phyloP scores from a whole-genome alignment of 192 early-diverging fungal species.

The Coemansia asiatica region DNA sequence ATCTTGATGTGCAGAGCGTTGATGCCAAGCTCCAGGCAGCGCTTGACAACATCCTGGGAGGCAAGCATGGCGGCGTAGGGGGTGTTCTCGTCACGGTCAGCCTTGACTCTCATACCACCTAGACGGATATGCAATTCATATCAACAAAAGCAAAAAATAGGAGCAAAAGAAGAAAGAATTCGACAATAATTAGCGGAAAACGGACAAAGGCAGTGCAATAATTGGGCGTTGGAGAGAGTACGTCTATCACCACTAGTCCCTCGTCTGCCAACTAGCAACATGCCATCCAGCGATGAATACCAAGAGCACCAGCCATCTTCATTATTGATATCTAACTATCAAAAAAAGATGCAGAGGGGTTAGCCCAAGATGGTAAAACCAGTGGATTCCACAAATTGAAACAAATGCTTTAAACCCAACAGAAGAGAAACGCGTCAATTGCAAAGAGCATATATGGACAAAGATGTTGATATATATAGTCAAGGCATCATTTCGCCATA shows the following conservation, averaged over 20 bases:
- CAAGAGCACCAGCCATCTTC: background rate
- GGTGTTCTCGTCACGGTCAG: constrained; percentile 99
- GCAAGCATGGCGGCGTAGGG: constrained; percentile 99
- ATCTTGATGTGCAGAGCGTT: constrained; percentile 99
- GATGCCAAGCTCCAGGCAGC: constrained; percentile 99
- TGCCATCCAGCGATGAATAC: constrained; percentile 22
- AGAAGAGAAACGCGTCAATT: constrained; percentile 31
- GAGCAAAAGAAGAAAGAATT: background rate
- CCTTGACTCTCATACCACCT: constrained; percentile 99
- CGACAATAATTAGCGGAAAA: constrained; percentile 9
- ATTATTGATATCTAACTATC: too few relatives aligned
- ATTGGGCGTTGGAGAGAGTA: constrained; percentile 57
- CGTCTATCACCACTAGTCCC: constrained; percentile 69
- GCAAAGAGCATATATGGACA: background rate
- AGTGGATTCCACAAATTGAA: background rate
- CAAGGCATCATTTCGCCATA: too few relatives aligned
- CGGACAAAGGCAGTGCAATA: constrained; percentile 17
- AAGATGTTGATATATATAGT: background rate
- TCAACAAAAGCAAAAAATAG: constrained; percentile 5
- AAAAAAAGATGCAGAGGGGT: background rate
- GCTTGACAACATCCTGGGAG: constrained; percentile 95
- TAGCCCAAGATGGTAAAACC: constrained; percentile 13
- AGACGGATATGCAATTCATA: constrained; percentile 66
- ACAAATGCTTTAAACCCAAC: constrained; percentile 46
- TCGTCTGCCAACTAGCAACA: constrained; percentile 43